Evolutionary conservation across 2,329 filamentous ascomycete genomes (phyloP), one percentile per base, ranked within the genome.

Genomic region (Colletotrichum lindemuthianum): DNA sequence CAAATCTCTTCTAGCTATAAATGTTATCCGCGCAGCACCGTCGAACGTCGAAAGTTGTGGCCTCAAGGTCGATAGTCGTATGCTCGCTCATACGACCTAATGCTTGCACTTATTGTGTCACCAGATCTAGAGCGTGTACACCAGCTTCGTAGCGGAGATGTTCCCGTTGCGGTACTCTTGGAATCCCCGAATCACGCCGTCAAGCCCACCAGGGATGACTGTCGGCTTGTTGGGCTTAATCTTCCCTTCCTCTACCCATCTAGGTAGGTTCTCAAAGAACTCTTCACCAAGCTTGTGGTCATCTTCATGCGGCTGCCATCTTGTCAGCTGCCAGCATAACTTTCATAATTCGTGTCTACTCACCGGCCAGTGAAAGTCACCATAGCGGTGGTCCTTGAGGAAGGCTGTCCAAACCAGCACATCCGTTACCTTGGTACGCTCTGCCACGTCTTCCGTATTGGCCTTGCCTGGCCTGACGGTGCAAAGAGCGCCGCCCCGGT

Each of bases 371-470:
- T 70, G 67, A 37, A 77, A 75, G 0, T 70, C 61, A 2, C 73
- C 71, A 63, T 79, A 81, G 2, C 68, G 52, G 51, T 78, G 75
- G 5, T 79, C 75, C 57, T 79, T 78, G 36, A 78, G 59, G 48
- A 82, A 82, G 1, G 73, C 74, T 2, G 76, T 80, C 76, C 76
- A 80, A 1, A 82, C 77, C n/a, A 81, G 67, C 4, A 82, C 78
- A 68, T 79, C 76, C 0, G 74, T 78, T 2, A 82, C 75, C 16
- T 72, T 73, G 4, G 74, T 75, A 4, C 71, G 67, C 15, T 70
- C 63, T 0, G 71, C 66, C 0, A 80, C 76, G 39, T 73, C 66
- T 32, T 78, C 73, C 0, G 78, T 81, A 51, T 77, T 72, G 0
- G 71, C 73, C 60, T 79, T 80, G 1, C 76, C 78, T 0, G 78